Base-by-base conservation (phyloP, 164 flowering plant genomes). In the Macadamia tetraphylla region DNA sequence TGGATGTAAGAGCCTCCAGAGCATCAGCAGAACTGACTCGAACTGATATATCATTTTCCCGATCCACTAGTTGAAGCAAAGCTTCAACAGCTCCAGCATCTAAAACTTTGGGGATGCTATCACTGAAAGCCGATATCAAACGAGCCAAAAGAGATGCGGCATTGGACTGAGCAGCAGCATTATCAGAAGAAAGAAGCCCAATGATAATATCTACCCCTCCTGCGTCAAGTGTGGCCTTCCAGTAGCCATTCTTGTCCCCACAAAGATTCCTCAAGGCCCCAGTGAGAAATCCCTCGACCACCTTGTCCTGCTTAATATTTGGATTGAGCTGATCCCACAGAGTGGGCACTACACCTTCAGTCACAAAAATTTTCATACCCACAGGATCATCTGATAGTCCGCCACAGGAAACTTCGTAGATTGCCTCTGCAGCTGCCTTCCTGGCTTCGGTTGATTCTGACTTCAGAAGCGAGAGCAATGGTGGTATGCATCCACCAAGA, bases 11-110 rank as follows among this genome's bases (percentile, higher is more conserved):
- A 70, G 88, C 87, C 68, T 90, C 91, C 76, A 92, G 67, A 53
- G 96, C 98, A 77, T 90, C 96, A 64, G 96, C 89, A 67, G 94
- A 91, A 70, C 91, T 92, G 18, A 89, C 88, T 72, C 96, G 91
- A 11, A 88, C 96, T 65, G 91, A 82, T 72, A 79, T 76, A 63
- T 90, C 88, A 71, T 88, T 87, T 69, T 88, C 81, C 76, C 67
- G 77, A 69, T 83, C 79, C 56, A 90, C 71, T 63, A 92, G 88
- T 70, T 70, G 71, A 67, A 92, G 85, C 68, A 92, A 73, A 35
- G 77, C 84, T 76, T 81, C 72, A 61, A 90, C 80, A 59, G 89
- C 92, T 65, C 94, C 92, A 49, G 96, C 81, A 68, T 83, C 88
- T 62, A 92, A 82, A 42, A 88, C 85, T 73, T 88, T 88, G 17